Evolutionary conservation across 2,329 filamentous ascomycete species (phyloP).

Genomic region (Penicillium sp.): DNA sequence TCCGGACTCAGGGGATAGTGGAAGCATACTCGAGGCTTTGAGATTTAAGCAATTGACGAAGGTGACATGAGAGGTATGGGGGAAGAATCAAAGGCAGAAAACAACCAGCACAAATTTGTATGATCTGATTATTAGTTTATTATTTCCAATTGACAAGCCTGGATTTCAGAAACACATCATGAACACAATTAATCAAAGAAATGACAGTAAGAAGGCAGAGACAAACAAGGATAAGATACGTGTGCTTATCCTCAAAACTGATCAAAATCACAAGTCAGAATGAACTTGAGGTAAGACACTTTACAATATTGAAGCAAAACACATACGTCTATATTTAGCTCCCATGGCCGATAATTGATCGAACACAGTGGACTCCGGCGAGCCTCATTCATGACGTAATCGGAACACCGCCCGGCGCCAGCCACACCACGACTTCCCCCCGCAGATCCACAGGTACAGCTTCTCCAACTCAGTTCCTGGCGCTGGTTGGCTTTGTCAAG

Average conservation of each 20-base stretch:
- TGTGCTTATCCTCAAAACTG: no score
- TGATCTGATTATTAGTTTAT: background rate
- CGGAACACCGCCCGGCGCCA: slow-evolving; percentile 11
- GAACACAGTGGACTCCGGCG: no score
- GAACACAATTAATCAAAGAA: background rate
- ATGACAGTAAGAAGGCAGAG: no score
- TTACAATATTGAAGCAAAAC: no score
- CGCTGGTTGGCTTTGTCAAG: slow-evolving; percentile 3
- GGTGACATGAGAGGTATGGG: background rate
- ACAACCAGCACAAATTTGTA: no score
- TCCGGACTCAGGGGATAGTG: no score
- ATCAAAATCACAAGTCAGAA: no score
- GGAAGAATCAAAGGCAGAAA: background rate
- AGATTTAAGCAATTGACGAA: background rate
- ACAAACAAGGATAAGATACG: no score
- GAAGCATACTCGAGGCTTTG: background rate
- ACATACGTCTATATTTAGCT: no score
- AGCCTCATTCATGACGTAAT: slow-evolving; percentile 12
- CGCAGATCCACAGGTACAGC: slow-evolving; percentile 26
- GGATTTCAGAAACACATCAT: background rate
- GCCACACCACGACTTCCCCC: slow-evolving; percentile 15
- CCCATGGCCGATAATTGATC: no score
- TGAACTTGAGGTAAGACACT: no score
- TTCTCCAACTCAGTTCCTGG: slow-evolving; percentile 15
- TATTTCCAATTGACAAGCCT: no score